Evolutionary conservation across 345 rosid genomes (phyloP), one percentile per base, ranked within the genome.

Genomic region (Erysimum cheiranthoides): DNA sequence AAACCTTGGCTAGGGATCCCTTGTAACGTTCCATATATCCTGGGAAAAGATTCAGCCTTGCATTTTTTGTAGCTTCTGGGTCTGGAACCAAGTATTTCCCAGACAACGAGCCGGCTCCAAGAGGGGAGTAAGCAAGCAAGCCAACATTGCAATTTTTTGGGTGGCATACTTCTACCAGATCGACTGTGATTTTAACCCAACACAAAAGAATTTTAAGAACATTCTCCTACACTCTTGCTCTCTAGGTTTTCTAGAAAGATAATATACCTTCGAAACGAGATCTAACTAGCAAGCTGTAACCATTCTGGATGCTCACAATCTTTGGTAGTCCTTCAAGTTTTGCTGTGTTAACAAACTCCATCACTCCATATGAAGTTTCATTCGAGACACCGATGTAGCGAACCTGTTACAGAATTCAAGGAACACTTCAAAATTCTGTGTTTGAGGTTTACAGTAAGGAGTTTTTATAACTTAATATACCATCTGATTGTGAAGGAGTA

Each of bases 121-220:
- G 83, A 56, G 97, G 96, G 42, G 97, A 91, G 85, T 91, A 93
- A 11, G 93, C 76, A 60, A 93, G 96, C 64, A 93, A 71, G 60
- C 98, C 98, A 6, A 93, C 65, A 69, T 91, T 91, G 84, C 86
- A 91, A 52, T 93, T 86, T 12, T 91, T 87, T 16, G 90, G 97
- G 83, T 88, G 94, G 79, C 97, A 93, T 71, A 87, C 94, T 81
- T 91, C 98, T 58, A 83, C 87, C n/a, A 93, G 93, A 86, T 91
- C 94, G 73, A 84, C 97, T 91, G 90, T 78, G 75, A 78, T 66
- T 27, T 14, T 65, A 21, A 68, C 34, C 54, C 47, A 18, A 46
- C 66, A 42, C 39, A 73, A 3, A 16, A 49, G 36, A 67, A 9
- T 14, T 14, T 66, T 39, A 57, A 32, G 63, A 60, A 42, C 14